Evolutionary conservation across 257 asterid species (phyloP).

Genomic region (Solanum dulcamara): DNA sequence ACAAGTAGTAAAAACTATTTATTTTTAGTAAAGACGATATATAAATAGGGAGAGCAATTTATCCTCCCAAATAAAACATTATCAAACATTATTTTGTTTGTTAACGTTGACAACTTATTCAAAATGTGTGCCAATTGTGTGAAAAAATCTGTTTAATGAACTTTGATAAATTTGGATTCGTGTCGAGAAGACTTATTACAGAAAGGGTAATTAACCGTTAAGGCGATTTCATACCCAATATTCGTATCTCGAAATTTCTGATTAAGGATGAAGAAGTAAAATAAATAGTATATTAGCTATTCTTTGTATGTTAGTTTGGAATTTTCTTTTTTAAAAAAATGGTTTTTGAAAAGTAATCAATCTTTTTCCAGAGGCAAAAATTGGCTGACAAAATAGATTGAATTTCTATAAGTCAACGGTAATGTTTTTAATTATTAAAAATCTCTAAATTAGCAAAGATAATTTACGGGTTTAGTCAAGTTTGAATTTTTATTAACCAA

Average conservation of each 20-base stretch:
- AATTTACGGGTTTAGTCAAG: neutral
- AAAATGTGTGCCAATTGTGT: neutral
- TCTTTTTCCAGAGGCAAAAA: neutral
- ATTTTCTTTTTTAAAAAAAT: neutral
- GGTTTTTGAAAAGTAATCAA: neutral
- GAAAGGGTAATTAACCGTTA: rapidly evolving
- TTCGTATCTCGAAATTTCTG: rapidly evolving
- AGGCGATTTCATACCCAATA: neutral
- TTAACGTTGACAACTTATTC: neutral
- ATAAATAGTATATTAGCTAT: neutral
- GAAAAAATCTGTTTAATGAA: neutral
- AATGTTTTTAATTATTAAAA: neutral
- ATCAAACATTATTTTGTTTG: neutral
- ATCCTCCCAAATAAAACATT: neutral
- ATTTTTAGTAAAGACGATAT: too few relatives aligned
- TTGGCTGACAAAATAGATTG: neutral
- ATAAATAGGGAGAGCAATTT: too few relatives aligned
- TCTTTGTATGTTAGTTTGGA: neutral
- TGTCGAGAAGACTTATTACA: neutral
- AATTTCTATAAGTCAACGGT: neutral
- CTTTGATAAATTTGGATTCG: rapidly evolving
- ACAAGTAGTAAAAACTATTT: too few relatives aligned
- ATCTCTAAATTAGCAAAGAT: neutral
- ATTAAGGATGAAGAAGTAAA: neutral
- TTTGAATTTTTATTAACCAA: too few relatives aligned